phyloP scores from a whole-genome alignment of 1,284 basidiomycete genomes.

The Entoloma clypeatum region DNA sequence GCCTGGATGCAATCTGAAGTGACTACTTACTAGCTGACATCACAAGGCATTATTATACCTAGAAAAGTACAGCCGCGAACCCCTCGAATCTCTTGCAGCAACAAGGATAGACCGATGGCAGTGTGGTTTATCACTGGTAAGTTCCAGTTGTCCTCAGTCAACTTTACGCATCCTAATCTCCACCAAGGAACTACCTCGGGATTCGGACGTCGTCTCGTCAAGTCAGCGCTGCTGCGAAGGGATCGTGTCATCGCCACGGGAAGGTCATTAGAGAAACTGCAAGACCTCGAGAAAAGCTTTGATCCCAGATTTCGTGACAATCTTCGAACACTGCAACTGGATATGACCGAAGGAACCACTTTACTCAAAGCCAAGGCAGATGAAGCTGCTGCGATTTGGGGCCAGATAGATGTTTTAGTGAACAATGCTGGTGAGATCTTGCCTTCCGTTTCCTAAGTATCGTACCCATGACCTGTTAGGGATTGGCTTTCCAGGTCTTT shows the following conservation, averaged over 20 bases:
- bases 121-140: too few species aligned
- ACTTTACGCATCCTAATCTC: too few species aligned
- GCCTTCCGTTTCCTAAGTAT: background rate
- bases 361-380: slow-evolving; percentile 35
- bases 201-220: slow-evolving; percentile 52
- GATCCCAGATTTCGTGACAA: slow-evolving; percentile 25
- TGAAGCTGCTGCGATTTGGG: slow-evolving; percentile 43
- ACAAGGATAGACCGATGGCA: too few species aligned
- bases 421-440: slow-evolving; percentile 45
- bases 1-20: too few species aligned
- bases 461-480: slow-evolving; percentile 25
- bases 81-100: too few species aligned
- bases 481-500: slow-evolving; percentile 32
- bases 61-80: too few species aligned
- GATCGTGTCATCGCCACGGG: slow-evolving; percentile 53
- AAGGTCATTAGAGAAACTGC: slow-evolving; percentile 33
- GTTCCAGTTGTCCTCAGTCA: too few species aligned
- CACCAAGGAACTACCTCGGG: slow-evolving; percentile 63
- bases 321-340: slow-evolving; percentile 38
- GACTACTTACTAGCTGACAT: too few species aligned
- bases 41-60: too few species aligned
- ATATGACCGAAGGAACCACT: slow-evolving; percentile 38
- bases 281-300: slow-evolving; percentile 20
- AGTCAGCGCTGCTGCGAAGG: slow-evolving; percentile 45
- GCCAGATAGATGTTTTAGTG: slow-evolving; percentile 50